Percentiles rank a stretch among this genome's conserved stretches.
Conservation (phyloP, 2,329 filamentous ascomycete genomes). For the Triangularia setosa region DNA sequence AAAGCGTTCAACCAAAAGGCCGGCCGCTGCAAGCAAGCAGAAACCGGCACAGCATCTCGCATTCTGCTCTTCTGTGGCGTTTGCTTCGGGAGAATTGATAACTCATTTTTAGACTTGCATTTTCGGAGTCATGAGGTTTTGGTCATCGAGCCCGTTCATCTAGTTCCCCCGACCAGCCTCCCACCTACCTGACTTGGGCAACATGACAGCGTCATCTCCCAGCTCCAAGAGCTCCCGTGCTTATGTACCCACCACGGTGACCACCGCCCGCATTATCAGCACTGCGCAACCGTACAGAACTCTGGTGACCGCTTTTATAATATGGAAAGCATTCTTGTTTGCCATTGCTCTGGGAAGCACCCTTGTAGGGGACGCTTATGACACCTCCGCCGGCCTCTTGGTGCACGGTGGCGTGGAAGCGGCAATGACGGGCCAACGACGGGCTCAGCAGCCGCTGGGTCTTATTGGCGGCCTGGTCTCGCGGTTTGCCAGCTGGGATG, state of each 20-base stretch:
- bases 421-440: constrained; percentile 20
- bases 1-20: neutral
- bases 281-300: constrained; percentile 22
- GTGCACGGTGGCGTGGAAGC: constrained; percentile 32
- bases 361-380: constrained; percentile 60
- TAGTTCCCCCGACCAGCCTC: neutral
- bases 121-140: neutral
- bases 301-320: constrained; percentile 44
- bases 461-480: constrained; percentile 30
- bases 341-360: constrained; percentile 51
- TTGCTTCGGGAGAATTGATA: neutral
- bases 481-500: constrained; percentile 74
- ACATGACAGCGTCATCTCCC: neutral
- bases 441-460: neutral
- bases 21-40: neutral
- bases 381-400: constrained; percentile 65
- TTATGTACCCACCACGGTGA: neutral
- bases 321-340: constrained; percentile 68
- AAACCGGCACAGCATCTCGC: neutral
- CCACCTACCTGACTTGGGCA: neutral
- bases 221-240: neutral
- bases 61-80: neutral
- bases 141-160: neutral
- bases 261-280: neutral
- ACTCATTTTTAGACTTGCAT: neutral